These are phyloP conservation scores for Wickerhamomyces chambardii DNA, from an alignment of 805 yeast genomes.

Conservation along the genomic window DNA sequence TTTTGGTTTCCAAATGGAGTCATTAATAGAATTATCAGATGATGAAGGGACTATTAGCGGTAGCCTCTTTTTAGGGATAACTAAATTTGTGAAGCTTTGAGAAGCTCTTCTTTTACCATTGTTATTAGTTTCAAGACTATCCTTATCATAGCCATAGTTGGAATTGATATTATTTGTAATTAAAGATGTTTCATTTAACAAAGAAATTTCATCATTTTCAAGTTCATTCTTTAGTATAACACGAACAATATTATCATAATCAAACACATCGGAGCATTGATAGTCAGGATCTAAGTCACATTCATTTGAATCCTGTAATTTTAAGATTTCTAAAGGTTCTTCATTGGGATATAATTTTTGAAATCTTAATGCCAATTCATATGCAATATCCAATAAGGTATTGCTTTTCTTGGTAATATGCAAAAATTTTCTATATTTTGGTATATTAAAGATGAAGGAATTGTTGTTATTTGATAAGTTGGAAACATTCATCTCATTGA, in stretches of 20 bases:
- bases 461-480: constrained; percentile 2
- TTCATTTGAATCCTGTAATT: constrained; percentile 55
- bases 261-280: constrained; percentile 54
- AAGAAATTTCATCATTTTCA: constrained; percentile 15
- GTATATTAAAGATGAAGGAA: constrained; percentile 6
- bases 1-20: constrained; percentile 8
- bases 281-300: constrained; percentile 82
- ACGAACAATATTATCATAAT: constrained; percentile 33
- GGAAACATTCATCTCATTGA: constrained; percentile 2
- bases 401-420: constrained; percentile 47
- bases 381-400: constrained; percentile 37
- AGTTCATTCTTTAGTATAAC: constrained; percentile 35
- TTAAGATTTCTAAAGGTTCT: constrained; percentile 42
- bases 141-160: no score
- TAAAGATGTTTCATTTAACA: constrained; percentile 13
- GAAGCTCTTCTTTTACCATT: constrained; percentile 8
- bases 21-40: background rate
- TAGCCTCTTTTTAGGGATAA: constrained; percentile 18
- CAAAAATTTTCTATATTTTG: constrained; percentile 43
- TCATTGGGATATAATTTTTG: constrained; percentile 57
- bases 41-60: background rate
- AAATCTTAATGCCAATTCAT: constrained; percentile 48
- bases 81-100: constrained; percentile 9
- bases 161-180: no score
- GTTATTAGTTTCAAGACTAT: no score